phyloP scores from a whole-genome alignment of 148 eudicot genomes.

The Persicaria tinctoria region DNA sequence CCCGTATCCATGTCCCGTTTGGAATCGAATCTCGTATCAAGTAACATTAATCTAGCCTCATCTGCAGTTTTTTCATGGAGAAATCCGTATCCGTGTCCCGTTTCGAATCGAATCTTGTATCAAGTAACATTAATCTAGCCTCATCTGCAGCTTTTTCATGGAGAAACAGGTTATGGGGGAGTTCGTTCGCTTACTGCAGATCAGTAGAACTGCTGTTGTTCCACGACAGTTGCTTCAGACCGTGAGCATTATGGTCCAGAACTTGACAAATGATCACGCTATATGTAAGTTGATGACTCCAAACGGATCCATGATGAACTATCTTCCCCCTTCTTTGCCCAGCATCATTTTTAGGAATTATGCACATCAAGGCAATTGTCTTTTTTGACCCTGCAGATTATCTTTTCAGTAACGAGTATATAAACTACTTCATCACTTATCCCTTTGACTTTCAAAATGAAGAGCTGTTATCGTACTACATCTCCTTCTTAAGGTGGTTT shows the following conservation, averaged over 20 bases:
- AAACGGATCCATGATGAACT: not conserved
- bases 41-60: not conserved
- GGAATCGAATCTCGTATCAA: too few species aligned
- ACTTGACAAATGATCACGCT: conserved; percentile 80
- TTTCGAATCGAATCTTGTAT: too few species aligned
- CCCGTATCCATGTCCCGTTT: too few species aligned
- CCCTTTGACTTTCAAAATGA: conserved; percentile 89
- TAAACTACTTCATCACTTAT: conserved; percentile 88
- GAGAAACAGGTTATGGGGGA: conserved; percentile 97
- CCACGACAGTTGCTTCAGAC: conserved; percentile 90
- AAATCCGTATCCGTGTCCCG: conserved; percentile 17
- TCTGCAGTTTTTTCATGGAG: conserved; percentile 89
- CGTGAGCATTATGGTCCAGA: conserved; percentile 82
- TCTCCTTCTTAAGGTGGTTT: conserved; percentile 77
- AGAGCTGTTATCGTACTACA: conserved; percentile 80
- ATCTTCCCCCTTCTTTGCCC: not conserved
- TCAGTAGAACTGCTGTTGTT: conserved; percentile 57
- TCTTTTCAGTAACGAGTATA: conserved; percentile 93
- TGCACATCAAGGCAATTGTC: conserved; percentile 7
- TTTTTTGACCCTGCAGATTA: conserved; percentile 62
- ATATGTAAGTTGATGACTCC: conserved; percentile 56
- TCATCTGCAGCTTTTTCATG: conserved; percentile 69
- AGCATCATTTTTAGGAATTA: not conserved
- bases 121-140: not conserved
- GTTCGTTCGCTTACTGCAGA: conserved; percentile 76